Conservation (phyloP, 2,329 filamentous ascomycete genomes). For the Blastomyces parvus region DNA sequence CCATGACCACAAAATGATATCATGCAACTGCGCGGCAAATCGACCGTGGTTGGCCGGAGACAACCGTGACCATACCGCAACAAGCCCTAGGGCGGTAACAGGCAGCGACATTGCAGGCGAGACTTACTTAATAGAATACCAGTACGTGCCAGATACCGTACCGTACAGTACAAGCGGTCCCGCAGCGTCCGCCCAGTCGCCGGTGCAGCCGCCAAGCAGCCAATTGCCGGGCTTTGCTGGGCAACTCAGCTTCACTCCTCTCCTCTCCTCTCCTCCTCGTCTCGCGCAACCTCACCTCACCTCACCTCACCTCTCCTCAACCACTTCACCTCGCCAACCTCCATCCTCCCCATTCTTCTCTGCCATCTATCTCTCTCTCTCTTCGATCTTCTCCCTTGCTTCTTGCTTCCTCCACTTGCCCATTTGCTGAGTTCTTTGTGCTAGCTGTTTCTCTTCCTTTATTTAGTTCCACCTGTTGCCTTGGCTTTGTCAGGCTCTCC, state of each 20-base stretch:
- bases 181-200: not conserved
- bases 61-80: not conserved
- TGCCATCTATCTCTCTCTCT: not conserved
- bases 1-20: not conserved
- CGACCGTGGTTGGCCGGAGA: not conserved
- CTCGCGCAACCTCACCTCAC: not conserved
- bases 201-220: not conserved
- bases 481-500: conserved; percentile 9
- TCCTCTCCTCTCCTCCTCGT: not conserved
- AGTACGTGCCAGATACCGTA: not conserved
- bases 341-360: not conserved
- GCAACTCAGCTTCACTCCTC: not conserved
- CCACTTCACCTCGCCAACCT: not conserved
- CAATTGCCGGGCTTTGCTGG: not conserved
- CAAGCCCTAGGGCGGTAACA: not conserved
- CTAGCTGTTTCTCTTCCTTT: conserved; percentile 17
- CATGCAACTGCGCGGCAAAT: not conserved
- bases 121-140: not conserved
- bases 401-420: conserved; percentile 14
- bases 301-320: not conserved
- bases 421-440: conserved; percentile 11
- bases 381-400: not conserved
- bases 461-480: conserved; percentile 15
- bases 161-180: not conserved
- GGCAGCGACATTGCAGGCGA: not conserved